phyloP scores from a whole-genome alignment of 208 protist genomes.

The Acanthamoeba sp. region DNA sequence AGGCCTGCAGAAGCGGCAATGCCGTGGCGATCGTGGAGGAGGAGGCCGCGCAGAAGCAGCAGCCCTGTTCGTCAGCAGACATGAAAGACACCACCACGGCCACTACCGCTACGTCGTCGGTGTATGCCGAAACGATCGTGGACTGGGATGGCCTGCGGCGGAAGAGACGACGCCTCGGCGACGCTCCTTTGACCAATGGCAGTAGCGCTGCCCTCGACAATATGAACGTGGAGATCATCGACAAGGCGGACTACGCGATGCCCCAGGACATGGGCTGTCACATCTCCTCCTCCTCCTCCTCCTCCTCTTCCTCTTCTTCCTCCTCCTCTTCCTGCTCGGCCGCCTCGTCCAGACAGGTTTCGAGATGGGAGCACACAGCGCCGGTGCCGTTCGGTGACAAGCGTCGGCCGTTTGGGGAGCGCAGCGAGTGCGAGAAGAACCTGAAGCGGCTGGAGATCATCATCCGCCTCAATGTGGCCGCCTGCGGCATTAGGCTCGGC shows the following conservation, averaged over 20 bases:
- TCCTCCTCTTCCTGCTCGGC: background rate
- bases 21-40: background rate
- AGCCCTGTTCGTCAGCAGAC: background rate
- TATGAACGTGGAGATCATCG: constrained; percentile 31
- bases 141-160: background rate
- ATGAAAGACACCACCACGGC: background rate
- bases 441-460: constrained; percentile 56
- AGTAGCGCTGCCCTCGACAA: background rate
- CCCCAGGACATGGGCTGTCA: constrained; percentile 6
- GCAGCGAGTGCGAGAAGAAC: constrained; percentile 31
- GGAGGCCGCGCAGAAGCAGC: background rate
- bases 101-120: background rate
- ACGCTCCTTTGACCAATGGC: background rate
- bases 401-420: background rate
- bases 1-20: background rate
- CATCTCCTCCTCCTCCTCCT: background rate
- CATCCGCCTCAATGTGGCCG: constrained; percentile 40
- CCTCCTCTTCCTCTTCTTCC: background rate
- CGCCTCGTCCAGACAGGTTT: too few species aligned
- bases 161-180: background rate
- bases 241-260: background rate
- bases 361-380: too few species aligned
- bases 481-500: background rate
- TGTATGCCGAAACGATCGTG: background rate
- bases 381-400: background rate